Percentiles rank a stretch among this genome's conserved stretches.
Evolutionary conservation across 1,284 basidiomycete species (phyloP).

Genomic region (Cutaneotrichosporon spelunceum): DNA sequence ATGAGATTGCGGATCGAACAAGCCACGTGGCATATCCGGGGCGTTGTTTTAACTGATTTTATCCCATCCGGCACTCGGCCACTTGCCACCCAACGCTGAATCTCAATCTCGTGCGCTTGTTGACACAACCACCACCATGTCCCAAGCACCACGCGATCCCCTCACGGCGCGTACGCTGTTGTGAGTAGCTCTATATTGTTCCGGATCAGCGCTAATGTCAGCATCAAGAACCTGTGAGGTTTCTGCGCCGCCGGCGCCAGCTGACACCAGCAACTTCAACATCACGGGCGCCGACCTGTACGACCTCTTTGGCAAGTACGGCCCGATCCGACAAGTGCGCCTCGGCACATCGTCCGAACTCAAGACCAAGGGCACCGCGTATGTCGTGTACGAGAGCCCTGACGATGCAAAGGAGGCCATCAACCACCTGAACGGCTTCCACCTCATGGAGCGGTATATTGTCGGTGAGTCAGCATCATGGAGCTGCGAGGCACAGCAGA

Average conservation of each 20-base stretch:
- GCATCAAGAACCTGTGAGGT: slow-evolving; percentile 51
- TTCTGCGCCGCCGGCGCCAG: not conserved
- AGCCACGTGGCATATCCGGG: not conserved
- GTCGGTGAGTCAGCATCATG: slow-evolving; percentile 56
- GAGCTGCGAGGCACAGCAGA: too few relatives aligned
- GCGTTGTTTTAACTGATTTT: too few relatives aligned
- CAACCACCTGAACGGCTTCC: slow-evolving; percentile 96
- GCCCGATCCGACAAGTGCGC: slow-evolving; percentile 91
- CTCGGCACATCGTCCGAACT: slow-evolving; percentile 74
- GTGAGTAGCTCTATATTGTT: slow-evolving; percentile 28
- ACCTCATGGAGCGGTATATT: slow-evolving; percentile 96
- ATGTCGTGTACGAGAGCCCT: slow-evolving; percentile 61
- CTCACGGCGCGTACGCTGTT: slow-evolving; percentile 47
- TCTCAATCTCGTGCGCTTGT: not conserved
- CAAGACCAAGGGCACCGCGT: slow-evolving; percentile 94
- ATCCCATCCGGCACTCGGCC: not conserved
- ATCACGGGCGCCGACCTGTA: slow-evolving; percentile 88
- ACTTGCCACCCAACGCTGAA: slow-evolving; percentile 4
- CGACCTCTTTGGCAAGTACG: slow-evolving; percentile 96
- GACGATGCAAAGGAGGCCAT: slow-evolving; percentile 88
- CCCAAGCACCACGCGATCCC: slow-evolving; percentile 33
- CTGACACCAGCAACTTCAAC: slow-evolving; percentile 68
- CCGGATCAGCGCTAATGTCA: slow-evolving; percentile 22
- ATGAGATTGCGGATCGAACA: not conserved
- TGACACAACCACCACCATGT: slow-evolving; percentile 23